phyloP scores from a whole-genome alignment of 306 rosid genomes.

The Cucurbita maxima region DNA sequence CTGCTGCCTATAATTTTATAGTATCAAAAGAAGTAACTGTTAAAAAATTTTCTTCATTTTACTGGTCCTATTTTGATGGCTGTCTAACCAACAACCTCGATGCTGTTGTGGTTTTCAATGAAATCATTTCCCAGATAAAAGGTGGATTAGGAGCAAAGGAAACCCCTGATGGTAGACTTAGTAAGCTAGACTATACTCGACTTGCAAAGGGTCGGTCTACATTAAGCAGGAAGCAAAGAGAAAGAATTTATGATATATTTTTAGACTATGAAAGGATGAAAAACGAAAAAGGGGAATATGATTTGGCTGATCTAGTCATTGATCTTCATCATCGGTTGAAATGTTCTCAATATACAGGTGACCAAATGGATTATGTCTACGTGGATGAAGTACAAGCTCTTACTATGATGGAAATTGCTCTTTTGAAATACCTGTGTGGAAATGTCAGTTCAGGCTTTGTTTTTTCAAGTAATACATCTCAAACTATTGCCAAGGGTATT shows the following conservation, averaged over 20 bases:
- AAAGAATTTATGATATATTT: slow-evolving; percentile 32
- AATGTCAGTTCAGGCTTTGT: slow-evolving; percentile 17
- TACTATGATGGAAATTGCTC: slow-evolving; percentile 46
- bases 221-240: slow-evolving; percentile 23
- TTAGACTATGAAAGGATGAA: slow-evolving; percentile 41
- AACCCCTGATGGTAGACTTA: slow-evolving; percentile 23
- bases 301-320: slow-evolving; percentile 47
- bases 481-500: slow-evolving; percentile 45
- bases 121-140: slow-evolving; percentile 49
- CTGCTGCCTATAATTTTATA: slow-evolving; percentile 20
- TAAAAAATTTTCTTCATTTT: slow-evolving; percentile 30
- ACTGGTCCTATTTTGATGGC: slow-evolving; percentile 44
- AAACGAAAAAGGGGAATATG: slow-evolving; percentile 36
- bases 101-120: slow-evolving; percentile 36
- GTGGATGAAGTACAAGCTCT: slow-evolving; percentile 64
- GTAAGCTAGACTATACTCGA: slow-evolving; percentile 22
- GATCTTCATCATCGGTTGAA: slow-evolving; percentile 38
- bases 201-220: slow-evolving; percentile 24
- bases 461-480: slow-evolving; percentile 24
- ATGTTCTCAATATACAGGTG: slow-evolving; percentile 23
- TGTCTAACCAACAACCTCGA: slow-evolving; percentile 29
- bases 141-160: slow-evolving; percentile 23
- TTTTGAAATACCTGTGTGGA: slow-evolving; percentile 19
- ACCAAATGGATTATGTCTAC: slow-evolving; percentile 37
- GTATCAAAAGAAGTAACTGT: slow-evolving; percentile 36